Conservation (phyloP, 352 stramenopile species). For the Globisporangium acanthophoron region DNA sequence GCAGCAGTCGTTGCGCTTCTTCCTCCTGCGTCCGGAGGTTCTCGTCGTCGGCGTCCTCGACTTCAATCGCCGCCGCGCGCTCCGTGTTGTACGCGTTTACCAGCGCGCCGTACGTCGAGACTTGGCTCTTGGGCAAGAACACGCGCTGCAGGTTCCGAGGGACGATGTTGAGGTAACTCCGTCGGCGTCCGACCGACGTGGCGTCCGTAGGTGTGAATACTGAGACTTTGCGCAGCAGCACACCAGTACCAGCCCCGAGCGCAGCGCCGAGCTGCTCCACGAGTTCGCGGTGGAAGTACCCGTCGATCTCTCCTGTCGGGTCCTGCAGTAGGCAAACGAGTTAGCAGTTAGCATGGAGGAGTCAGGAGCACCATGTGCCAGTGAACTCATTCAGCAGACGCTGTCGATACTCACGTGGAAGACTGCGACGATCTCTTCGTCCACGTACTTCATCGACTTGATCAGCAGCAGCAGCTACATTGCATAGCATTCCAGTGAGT, state of each 20-base stretch:
- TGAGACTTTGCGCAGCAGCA: slow-evolving; percentile 68
- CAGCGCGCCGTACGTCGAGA: slow-evolving; percentile 19
- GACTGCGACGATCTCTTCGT: slow-evolving; percentile 75
- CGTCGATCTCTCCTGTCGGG: slow-evolving; percentile 66
- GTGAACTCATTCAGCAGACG: neutral
- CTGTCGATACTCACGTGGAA: slow-evolving; percentile 49
- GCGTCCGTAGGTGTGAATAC: slow-evolving; percentile 56
- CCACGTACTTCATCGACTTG: slow-evolving; percentile 76
- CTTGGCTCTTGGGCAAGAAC: slow-evolving; percentile 32
- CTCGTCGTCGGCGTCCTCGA: slow-evolving; percentile 23
- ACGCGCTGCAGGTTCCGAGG: slow-evolving; percentile 56
- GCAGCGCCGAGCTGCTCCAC: slow-evolving; percentile 64
- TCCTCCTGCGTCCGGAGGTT: slow-evolving; percentile 15
- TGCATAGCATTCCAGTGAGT: neutral
- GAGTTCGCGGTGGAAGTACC: slow-evolving; percentile 78
- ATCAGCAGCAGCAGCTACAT: slow-evolving; percentile 61
- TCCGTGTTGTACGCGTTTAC: slow-evolving; percentile 47
- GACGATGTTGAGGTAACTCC: slow-evolving; percentile 71
- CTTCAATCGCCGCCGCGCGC: slow-evolving; percentile 24
- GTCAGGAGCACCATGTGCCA: neutral
- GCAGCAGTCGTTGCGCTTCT: slow-evolving; percentile 28
- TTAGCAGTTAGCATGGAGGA: neutral
- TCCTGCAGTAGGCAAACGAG: slow-evolving; percentile 33
- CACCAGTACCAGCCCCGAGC: slow-evolving; percentile 35
- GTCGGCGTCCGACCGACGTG: slow-evolving; percentile 31